These are phyloP conservation scores for Sequoia sempervirens DNA, from an alignment of 75 land plant genomes.

Conservation along the genomic window DNA sequence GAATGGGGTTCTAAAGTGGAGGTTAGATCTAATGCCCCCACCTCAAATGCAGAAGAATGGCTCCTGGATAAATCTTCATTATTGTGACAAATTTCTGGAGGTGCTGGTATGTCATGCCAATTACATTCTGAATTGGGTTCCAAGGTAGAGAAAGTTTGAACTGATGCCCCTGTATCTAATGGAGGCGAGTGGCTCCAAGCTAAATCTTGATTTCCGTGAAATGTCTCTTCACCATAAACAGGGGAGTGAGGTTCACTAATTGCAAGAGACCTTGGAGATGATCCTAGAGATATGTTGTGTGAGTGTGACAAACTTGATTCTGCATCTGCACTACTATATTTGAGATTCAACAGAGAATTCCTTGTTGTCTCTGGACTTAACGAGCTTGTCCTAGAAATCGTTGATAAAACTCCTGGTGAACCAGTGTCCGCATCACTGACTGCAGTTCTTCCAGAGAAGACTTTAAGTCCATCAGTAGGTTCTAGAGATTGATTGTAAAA, in stretches of 20 bases:
- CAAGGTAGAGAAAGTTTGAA: neutral
- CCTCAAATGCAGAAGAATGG: neutral
- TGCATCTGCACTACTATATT: slow-evolving; percentile 13
- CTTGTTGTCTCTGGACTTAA: slow-evolving; percentile 12
- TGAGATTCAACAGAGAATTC: slow-evolving; percentile 8
- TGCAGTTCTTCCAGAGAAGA: slow-evolving; percentile 10
- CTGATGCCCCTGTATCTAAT: neutral
- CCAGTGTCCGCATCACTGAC: slow-evolving; percentile 22
- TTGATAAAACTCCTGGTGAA: slow-evolving; percentile 26
- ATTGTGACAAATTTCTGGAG: neutral
- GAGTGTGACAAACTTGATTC: slow-evolving; percentile 10
- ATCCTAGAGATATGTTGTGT: slow-evolving; percentile 1
- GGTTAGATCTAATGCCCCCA: neutral
- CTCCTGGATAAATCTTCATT: neutral
- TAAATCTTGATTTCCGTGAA: slow-evolving; percentile 1
- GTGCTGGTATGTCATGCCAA: neutral
- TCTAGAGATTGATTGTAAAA: slow-evolving; percentile 29
- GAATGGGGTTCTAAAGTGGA: neutral
- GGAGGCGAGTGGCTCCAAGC: neutral
- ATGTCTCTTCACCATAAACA: neutral
- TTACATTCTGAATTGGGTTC: neutral
- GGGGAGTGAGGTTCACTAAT: slow-evolving; percentile 3
- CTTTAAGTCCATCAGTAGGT: slow-evolving; percentile 19
- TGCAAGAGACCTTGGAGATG: slow-evolving; percentile 9
- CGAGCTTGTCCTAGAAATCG: slow-evolving; percentile 27